Percentiles rank a stretch among this genome's conserved stretches.
Conservation (phyloP, 1,139 yeast genomes). For the Hemisphaericaspora lyxosophila region DNA sequence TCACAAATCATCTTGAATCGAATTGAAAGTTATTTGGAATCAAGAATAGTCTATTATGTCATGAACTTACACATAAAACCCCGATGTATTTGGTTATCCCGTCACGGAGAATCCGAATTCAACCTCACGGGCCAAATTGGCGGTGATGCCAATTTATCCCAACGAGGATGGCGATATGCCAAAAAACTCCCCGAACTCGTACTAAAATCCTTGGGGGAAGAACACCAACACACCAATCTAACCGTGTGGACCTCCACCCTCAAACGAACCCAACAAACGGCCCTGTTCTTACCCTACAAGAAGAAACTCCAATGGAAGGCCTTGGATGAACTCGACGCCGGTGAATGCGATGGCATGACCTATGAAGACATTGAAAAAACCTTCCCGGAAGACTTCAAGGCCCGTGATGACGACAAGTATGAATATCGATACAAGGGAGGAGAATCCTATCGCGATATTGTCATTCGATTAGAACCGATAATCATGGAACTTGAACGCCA, state of each 20-base stretch:
- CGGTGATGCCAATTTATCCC: slow-evolving; percentile 87
- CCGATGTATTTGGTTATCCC: slow-evolving; percentile 84
- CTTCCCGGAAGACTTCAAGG: slow-evolving; percentile 93
- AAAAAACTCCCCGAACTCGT: slow-evolving; percentile 78
- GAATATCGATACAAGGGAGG: slow-evolving; percentile 97
- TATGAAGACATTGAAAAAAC: slow-evolving; percentile 76
- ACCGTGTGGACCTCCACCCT: slow-evolving; percentile 97
- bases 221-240: slow-evolving; percentile 58
- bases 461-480: slow-evolving; percentile 89
- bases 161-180: slow-evolving; percentile 86
- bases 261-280: slow-evolving; percentile 89
- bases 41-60: slow-evolving; percentile 90
- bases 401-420: slow-evolving; percentile 93
- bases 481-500: slow-evolving; percentile 98
- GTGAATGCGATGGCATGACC: slow-evolving; percentile 92
- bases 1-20: slow-evolving; percentile 84
- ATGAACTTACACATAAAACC: slow-evolving; percentile 95
- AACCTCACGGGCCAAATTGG: slow-evolving; percentile 94
- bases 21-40: slow-evolving; percentile 85
- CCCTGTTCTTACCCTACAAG: slow-evolving; percentile 76
- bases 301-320: slow-evolving; percentile 92
- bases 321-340: slow-evolving; percentile 94
- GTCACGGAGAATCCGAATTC: slow-evolving; percentile 94
- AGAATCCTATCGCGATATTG: slow-evolving; percentile 94
- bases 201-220: slow-evolving; percentile 67